phyloP scores from a whole-genome alignment of 73 alveolate species.

The Paramecium caudatum region DNA sequence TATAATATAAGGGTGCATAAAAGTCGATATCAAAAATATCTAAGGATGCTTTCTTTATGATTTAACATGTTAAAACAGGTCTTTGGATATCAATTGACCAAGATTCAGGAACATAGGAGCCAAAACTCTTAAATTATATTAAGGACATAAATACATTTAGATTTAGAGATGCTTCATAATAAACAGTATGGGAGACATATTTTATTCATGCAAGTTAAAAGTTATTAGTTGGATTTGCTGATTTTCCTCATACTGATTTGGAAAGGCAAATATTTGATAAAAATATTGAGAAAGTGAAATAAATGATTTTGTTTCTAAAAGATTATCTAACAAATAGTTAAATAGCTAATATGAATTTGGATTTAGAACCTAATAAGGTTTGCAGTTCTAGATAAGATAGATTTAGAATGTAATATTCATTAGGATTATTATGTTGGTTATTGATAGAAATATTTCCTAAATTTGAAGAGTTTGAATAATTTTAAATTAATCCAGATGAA shows the following conservation, averaged over 20 bases:
- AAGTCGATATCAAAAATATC: constrained; percentile 57
- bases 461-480: constrained; percentile 59
- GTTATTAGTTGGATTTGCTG: constrained; percentile 3
- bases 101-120: constrained; percentile 32
- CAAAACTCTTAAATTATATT: background rate
- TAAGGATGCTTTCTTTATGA: constrained; percentile 69
- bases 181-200: constrained; percentile 75
- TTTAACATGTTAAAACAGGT: constrained; percentile 63
- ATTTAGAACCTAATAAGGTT: constrained; percentile 7
- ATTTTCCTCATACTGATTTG: background rate
- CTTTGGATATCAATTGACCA: constrained; percentile 42
- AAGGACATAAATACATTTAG: constrained; percentile 74
- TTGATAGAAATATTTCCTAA: constrained; percentile 65
- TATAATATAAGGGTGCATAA: constrained; percentile 45
- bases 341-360: constrained; percentile 59
- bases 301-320: constrained; percentile 11
- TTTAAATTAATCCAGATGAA: constrained; percentile 65
- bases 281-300: background rate
- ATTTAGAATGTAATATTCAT: constrained; percentile 56
- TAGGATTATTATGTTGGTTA: constrained; percentile 74
- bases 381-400: constrained; percentile 70
- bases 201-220: constrained; percentile 25
- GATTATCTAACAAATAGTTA: constrained; percentile 35
- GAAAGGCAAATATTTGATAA: background rate
- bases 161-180: constrained; percentile 65